A percentile compares a stretch with the other conserved stretches of the same genome.
Conservation (phyloP, 2,329 filamentous ascomycete genomes). For the Epichloe uncinata region DNA sequence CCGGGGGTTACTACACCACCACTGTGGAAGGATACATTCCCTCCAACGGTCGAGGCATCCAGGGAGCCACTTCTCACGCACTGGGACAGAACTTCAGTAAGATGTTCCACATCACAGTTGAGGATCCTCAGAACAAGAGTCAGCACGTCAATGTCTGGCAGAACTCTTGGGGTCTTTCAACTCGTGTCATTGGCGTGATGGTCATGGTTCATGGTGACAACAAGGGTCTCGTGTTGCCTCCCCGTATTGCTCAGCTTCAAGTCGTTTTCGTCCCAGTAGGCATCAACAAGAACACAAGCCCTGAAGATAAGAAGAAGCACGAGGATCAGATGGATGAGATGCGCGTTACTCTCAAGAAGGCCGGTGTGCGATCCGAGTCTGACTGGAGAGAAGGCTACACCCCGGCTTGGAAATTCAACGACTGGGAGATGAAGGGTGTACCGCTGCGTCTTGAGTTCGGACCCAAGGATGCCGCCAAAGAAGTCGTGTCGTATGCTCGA, state of each 20-base stretch:
- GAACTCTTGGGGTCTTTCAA: slow-evolving; percentile 97
- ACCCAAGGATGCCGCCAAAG: slow-evolving; percentile 80
- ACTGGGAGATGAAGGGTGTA: slow-evolving; percentile 95
- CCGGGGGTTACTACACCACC: slow-evolving; percentile 90
- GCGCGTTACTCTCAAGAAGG: slow-evolving; percentile 52
- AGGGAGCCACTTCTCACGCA: slow-evolving; percentile 88
- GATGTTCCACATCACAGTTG: slow-evolving; percentile 97
- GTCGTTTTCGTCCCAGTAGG: slow-evolving; percentile 83
- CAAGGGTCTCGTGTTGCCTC: slow-evolving; percentile 86
- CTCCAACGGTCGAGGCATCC: slow-evolving; percentile 87
- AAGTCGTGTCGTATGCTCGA: slow-evolving; percentile 72
- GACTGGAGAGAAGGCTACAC: slow-evolving; percentile 86
- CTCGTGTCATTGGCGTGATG: slow-evolving; percentile 96
- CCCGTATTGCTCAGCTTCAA: slow-evolving; percentile 77
- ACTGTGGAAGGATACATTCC: slow-evolving; percentile 97
- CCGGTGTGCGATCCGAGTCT: slow-evolving; percentile 62
- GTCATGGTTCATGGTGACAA: slow-evolving; percentile 96
- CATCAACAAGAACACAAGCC: slow-evolving; percentile 72
- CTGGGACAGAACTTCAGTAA: slow-evolving; percentile 97
- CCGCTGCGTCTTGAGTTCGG: slow-evolving; percentile 92
- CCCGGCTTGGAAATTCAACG: slow-evolving; percentile 96
- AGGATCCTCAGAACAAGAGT: slow-evolving; percentile 75
- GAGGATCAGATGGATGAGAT: slow-evolving; percentile 64
- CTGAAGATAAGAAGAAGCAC: slow-evolving; percentile 66
- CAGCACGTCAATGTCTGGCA: slow-evolving; percentile 86